phyloP scores from a whole-genome alignment of 805 yeast species.

The Ogataea chonburiensis region DNA sequence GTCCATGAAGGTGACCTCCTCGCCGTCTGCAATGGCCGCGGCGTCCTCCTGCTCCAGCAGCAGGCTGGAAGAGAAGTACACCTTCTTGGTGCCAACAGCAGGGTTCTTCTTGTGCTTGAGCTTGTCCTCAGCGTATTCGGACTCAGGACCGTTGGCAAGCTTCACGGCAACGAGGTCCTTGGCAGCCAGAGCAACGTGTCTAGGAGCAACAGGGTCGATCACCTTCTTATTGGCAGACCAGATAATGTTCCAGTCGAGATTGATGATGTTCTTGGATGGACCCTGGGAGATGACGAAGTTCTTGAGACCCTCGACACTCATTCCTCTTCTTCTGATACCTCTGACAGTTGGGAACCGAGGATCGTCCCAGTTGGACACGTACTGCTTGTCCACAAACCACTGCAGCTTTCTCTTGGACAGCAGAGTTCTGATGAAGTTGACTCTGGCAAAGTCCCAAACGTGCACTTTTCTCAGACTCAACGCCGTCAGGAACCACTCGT shows the following conservation, averaged over 20 bases:
- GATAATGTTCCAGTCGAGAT: conserved; percentile 94
- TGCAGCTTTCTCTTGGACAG: conserved; percentile 96
- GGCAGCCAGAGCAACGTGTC: conserved; percentile 78
- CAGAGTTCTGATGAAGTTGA: conserved; percentile 93
- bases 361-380: conserved; percentile 95
- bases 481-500: conserved; percentile 90
- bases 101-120: conserved; percentile 96
- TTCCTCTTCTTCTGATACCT: conserved; percentile 99
- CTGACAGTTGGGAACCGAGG: conserved; percentile 99
- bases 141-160: conserved; percentile 66
- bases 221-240: conserved; percentile 98
- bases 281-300: conserved; percentile 94
- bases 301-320: conserved; percentile 97
- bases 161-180: conserved; percentile 67
- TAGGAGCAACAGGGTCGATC: conserved; percentile 95
- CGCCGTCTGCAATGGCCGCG: conserved; percentile 63
- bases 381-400: conserved; percentile 94
- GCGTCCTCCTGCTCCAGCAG: conserved; percentile 88
- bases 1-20: conserved; percentile 97
- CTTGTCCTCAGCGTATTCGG: conserved; percentile 63
- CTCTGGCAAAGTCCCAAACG: conserved; percentile 97
- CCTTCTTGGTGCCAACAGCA: conserved; percentile 81
- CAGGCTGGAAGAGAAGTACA: conserved; percentile 60
- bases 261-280: conserved; percentile 94
- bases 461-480: conserved; percentile 85